Evolutionary conservation across 1,284 basidiomycete genomes (phyloP), one percentile per base, ranked within the genome.

Genomic region (Stereum hirsutum): DNA sequence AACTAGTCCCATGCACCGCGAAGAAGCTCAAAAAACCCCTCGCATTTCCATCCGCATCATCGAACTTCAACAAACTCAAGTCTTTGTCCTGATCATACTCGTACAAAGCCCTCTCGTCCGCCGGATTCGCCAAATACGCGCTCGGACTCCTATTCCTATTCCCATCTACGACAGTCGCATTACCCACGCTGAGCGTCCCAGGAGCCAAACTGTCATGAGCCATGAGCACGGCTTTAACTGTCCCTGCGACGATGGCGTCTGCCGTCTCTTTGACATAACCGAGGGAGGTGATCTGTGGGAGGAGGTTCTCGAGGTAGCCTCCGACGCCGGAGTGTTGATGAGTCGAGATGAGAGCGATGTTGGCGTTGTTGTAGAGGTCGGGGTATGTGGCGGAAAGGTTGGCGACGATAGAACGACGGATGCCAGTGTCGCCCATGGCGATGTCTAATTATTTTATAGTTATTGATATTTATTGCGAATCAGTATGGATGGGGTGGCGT

Each of bases 311-410:
- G 40, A 82, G 67, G 59, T 86, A 90, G 0, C 87, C 87, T 24
- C 84, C 87, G 14, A 87, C 86, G 14, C 87, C 88, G 1, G 81
- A 69, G 58, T 91, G 88, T 51, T 69, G 72, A 56, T 91, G 88
- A 0, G 88, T 90, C 32, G 82, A 80, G 20, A 82, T 76, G 46
- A 88, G 78, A 2, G 86, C 87, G 48, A 88, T 75, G 53, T 91
- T 91, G 10, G 67, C 66, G 52, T 81, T 66, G 19, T 69, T 75
- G 58, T 89, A 90, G 5, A 87, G 43, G 3, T 74, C 78, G 1
- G 80, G 78, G 53, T 72, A 84, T 36, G 67, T 57, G 3, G 67
- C 52, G 7, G 74, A 65, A 5, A 89, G 68, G 23, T 70, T 62
- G 6, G 69, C 58, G 23, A 90, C 73, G 48, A 91, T 76, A 12